phyloP scores from a whole-genome alignment of 176 grass and related monocot genomes.

The Juncus effusus region DNA sequence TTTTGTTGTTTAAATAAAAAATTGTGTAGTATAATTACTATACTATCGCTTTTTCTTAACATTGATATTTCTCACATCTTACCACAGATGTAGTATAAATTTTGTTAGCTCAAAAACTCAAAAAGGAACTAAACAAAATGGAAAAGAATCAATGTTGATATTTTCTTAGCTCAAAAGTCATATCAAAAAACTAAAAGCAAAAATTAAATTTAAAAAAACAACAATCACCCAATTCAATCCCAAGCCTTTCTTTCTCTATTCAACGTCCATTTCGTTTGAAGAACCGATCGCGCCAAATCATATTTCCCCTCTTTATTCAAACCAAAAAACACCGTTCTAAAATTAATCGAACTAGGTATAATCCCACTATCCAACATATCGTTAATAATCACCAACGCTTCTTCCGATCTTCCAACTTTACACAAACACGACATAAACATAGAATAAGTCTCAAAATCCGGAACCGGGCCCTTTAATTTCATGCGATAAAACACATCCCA shows the following conservation, averaged over 20 bases:
- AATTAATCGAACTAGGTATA: slow-evolving; percentile 72
- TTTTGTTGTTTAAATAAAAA: too few relatives aligned
- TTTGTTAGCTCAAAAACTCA: too few relatives aligned
- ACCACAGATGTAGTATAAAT: too few relatives aligned
- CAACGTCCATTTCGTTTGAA: slow-evolving; percentile 60
- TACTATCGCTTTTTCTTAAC: too few relatives aligned
- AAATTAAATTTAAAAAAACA: not conserved
- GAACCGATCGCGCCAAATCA: slow-evolving; percentile 53
- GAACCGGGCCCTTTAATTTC: slow-evolving; percentile 70
- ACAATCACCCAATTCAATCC: slow-evolving; percentile 16
- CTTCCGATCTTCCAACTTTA: slow-evolving; percentile 61
- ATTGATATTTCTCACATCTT: too few relatives aligned
- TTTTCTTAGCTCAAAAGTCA: too few relatives aligned
- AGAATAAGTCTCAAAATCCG: slow-evolving; percentile 81
- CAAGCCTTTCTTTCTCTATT: slow-evolving; percentile 56
- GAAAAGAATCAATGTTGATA: too few relatives aligned
- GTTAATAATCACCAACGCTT: slow-evolving; percentile 48
- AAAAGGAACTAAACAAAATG: too few relatives aligned
- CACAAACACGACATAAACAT: slow-evolving; percentile 84
- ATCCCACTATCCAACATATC: slow-evolving; percentile 66
- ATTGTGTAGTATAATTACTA: too few relatives aligned
- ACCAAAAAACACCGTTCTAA: slow-evolving; percentile 66
- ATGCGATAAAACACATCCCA: slow-evolving; percentile 60
- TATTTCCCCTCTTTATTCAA: slow-evolving; percentile 74
- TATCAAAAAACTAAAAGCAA: not conserved